Evolutionary conservation across 208 protist species (phyloP).

Genomic region (Endotrypanum monterogeii): DNA sequence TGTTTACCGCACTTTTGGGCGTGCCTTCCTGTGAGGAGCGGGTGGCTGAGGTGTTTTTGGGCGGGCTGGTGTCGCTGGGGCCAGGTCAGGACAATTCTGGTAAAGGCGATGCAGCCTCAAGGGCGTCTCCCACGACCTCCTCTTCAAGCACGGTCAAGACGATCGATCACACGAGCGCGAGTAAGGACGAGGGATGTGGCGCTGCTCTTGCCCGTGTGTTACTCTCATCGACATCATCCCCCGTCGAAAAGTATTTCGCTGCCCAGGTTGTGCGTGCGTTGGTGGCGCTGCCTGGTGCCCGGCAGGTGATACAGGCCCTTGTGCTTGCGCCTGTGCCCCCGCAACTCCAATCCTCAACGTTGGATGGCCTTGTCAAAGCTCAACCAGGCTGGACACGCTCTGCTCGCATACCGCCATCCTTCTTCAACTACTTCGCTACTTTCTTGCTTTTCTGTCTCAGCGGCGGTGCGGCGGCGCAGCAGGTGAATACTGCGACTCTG

Average conservation of each 20-base stretch:
- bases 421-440: conserved; percentile 52
- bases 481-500: conserved; percentile 65
- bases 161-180: not conserved
- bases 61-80: conserved; percentile 6
- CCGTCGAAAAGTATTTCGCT: conserved; percentile 70
- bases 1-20: conserved; percentile 41
- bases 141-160: not conserved
- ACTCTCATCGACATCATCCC: conserved; percentile 22
- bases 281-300: conserved; percentile 32
- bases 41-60: conserved; percentile 16
- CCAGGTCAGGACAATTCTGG: not conserved
- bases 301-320: conserved; percentile 23
- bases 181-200: conserved; percentile 21
- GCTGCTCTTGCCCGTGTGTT: conserved; percentile 30
- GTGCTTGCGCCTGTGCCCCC: conserved; percentile 17
- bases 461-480: conserved; percentile 44
- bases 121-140: not conserved
- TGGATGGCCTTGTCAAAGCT: conserved; percentile 26
- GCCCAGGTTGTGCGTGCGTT: conserved; percentile 61
- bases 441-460: conserved; percentile 55
- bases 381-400: conserved; percentile 30
- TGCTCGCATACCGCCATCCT: conserved; percentile 16
- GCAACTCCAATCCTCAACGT: conserved; percentile 12
- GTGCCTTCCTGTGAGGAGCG: conserved; percentile 25
- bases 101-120: conserved; percentile 12